Conservation (phyloP, 805 yeast genomes). For the Yamadazyma phyllophila region DNA sequence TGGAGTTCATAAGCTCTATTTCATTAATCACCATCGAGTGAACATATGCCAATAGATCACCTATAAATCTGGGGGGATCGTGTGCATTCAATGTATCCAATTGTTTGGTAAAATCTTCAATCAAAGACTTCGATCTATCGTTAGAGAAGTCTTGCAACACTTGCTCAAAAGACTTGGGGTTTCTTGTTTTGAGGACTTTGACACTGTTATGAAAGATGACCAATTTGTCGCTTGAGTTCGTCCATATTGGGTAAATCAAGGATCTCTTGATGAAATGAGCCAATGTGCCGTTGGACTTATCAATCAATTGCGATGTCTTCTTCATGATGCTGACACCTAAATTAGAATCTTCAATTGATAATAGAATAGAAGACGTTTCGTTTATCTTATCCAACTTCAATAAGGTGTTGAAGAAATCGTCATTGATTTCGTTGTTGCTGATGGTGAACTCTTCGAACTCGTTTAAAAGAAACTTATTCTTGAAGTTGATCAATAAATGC, state of each 20-base stretch:
- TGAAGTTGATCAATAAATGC: slow-evolving; percentile 50
- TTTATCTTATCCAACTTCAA: slow-evolving; percentile 63
- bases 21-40: slow-evolving; percentile 88
- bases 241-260: slow-evolving; percentile 28
- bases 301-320: slow-evolving; percentile 51
- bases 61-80: slow-evolving; percentile 79
- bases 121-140: slow-evolving; percentile 61
- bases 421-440: slow-evolving; percentile 42
- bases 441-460: slow-evolving; percentile 70
- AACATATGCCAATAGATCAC: slow-evolving; percentile 84
- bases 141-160: slow-evolving; percentile 64
- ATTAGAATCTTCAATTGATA: slow-evolving; percentile 61
- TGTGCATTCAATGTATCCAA: slow-evolving; percentile 44
- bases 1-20: slow-evolving; percentile 64
- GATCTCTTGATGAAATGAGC: slow-evolving; percentile 30
- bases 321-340: slow-evolving; percentile 66
- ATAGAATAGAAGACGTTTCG: slow-evolving; percentile 62
- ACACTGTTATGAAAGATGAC: slow-evolving; percentile 31
- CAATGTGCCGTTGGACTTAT: slow-evolving; percentile 33
- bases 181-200: slow-evolving; percentile 25
- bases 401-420: slow-evolving; percentile 60
- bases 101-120: slow-evolving; percentile 59
- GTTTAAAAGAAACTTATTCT: slow-evolving; percentile 61
- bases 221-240: slow-evolving; percentile 24
- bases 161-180: slow-evolving; percentile 51